Conservation (phyloP, 805 yeast genomes). For the Danielia oregonensis region DNA sequence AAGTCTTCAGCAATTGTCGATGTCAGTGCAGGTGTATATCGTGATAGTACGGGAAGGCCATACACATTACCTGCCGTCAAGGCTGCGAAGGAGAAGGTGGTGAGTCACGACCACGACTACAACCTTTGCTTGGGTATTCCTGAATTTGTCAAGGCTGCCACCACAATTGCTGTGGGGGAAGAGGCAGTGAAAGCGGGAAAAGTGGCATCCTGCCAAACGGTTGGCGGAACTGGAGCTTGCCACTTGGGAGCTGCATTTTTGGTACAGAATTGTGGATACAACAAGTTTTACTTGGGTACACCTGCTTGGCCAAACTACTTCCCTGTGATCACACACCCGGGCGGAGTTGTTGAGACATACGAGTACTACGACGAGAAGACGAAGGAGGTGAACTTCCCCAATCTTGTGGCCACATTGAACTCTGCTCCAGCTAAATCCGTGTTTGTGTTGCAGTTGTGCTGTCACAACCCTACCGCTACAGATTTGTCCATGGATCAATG, state of each 20-base stretch:
- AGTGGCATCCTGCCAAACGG: constrained; percentile 1
- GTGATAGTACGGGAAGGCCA: neutral
- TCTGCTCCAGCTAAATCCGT: constrained; percentile 1
- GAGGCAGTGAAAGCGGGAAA: neutral
- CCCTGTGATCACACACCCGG: neutral
- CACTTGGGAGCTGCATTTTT: constrained; percentile 1
- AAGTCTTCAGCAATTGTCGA: neutral
- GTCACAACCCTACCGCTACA: constrained; percentile 1
- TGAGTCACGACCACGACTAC: constrained; percentile 2
- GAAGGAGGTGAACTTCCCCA: neutral
- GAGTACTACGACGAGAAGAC: constrained; percentile 1
- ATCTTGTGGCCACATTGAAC: neutral
- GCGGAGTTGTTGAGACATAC: neutral
- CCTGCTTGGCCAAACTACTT: constrained; percentile 1
- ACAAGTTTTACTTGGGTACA: constrained; percentile 1
- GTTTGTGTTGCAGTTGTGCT: constrained; percentile 1
- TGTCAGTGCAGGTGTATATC: constrained; percentile 1
- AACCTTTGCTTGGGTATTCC: constrained; percentile 2
- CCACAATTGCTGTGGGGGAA: neutral
- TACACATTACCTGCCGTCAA: neutral
- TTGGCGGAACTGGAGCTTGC: constrained; percentile 1
- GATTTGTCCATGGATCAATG: neutral
- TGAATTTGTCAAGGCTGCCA: neutral
- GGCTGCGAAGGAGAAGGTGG: neutral
- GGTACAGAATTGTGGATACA: neutral